phyloP scores from a whole-genome alignment of 805 yeast species.

The Wickerhamomyces mucosus region DNA sequence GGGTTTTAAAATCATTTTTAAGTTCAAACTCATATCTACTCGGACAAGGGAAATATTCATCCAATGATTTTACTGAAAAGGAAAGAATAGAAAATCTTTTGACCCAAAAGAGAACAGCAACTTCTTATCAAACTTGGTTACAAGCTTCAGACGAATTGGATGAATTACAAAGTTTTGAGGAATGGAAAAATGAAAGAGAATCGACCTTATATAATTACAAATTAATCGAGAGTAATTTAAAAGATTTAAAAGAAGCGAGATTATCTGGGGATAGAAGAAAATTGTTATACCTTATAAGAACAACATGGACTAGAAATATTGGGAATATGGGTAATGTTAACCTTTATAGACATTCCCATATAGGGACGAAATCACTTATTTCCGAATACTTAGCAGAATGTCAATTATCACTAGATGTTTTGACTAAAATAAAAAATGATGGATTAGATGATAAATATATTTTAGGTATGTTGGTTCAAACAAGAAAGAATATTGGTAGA shows the following conservation, averaged over 20 bases:
- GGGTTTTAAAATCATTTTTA: background rate
- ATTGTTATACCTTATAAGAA: constrained; percentile 66
- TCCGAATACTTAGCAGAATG: constrained; percentile 83
- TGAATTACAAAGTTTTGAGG: constrained; percentile 46
- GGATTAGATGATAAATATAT: constrained; percentile 58
- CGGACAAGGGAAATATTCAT: constrained; percentile 1
- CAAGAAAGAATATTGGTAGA: constrained; percentile 85
- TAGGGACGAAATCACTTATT: constrained; percentile 78
- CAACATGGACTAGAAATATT: constrained; percentile 75
- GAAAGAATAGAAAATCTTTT: constrained; percentile 28
- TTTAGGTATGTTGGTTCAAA: constrained; percentile 73
- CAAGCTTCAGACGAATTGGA: constrained; percentile 57
- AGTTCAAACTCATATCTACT: constrained; percentile 1
- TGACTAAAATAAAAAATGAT: constrained; percentile 9
- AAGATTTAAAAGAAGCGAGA: constrained; percentile 54
- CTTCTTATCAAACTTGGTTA: constrained; percentile 58
- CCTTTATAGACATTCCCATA: constrained; percentile 66
- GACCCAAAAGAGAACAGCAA: constrained; percentile 38
- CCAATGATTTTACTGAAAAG: constrained; percentile 19
- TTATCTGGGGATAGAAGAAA: constrained; percentile 43
- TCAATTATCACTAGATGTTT: constrained; percentile 30
- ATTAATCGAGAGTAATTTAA: constrained; percentile 41
- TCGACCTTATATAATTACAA: constrained; percentile 68
- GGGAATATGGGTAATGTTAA: constrained; percentile 82
- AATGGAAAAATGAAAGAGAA: constrained; percentile 61